Evolutionary conservation across 2,329 filamentous ascomycete genomes (phyloP).

Genomic region (Didymellaceae sp.): DNA sequence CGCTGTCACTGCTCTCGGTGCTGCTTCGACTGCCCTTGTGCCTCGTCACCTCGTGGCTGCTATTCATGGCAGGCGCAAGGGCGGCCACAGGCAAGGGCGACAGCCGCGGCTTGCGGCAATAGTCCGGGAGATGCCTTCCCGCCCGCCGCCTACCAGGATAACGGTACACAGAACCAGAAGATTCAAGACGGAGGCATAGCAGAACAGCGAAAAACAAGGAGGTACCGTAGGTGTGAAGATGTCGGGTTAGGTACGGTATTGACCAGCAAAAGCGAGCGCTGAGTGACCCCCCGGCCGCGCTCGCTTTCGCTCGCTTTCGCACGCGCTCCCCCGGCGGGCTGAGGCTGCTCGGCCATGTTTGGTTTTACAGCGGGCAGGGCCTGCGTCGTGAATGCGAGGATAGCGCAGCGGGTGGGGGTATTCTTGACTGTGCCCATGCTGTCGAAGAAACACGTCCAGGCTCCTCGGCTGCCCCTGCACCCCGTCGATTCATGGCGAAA

Average conservation of each 20-base stretch:
- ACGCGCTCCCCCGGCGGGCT: conserved; percentile 28
- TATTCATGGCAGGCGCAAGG: conserved; percentile 17
- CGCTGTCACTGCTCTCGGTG: conserved; percentile 15
- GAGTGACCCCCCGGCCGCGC: conserved; percentile 5
- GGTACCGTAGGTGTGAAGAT: not conserved
- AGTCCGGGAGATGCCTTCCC: conserved; percentile 22
- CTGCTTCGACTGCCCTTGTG: not conserved
- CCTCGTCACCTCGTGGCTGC: conserved; percentile 12
- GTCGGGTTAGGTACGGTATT: not conserved
- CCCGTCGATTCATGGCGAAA: conserved; percentile 37
- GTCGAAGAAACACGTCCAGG: conserved; percentile 32
- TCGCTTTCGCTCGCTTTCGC: too few relatives aligned
- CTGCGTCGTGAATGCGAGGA: conserved; percentile 8
- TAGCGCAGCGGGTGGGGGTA: conserved; percentile 34
- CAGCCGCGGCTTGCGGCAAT: conserved; percentile 15
- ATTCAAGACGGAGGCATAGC: not conserved
- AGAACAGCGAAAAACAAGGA: not conserved
- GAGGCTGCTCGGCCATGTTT: conserved; percentile 30
- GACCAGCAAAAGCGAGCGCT: conserved; percentile 1
- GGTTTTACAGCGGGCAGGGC: conserved; percentile 32
- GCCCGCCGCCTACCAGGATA: conserved; percentile 27
- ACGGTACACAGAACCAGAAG: conserved; percentile 20
- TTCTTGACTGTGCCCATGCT: conserved; percentile 34
- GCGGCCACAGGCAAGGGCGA: conserved; percentile 18
- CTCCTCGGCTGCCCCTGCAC: conserved; percentile 24